Conservation (phyloP, 768 basidiomycete species). For the Pisolithus sp. region DNA sequence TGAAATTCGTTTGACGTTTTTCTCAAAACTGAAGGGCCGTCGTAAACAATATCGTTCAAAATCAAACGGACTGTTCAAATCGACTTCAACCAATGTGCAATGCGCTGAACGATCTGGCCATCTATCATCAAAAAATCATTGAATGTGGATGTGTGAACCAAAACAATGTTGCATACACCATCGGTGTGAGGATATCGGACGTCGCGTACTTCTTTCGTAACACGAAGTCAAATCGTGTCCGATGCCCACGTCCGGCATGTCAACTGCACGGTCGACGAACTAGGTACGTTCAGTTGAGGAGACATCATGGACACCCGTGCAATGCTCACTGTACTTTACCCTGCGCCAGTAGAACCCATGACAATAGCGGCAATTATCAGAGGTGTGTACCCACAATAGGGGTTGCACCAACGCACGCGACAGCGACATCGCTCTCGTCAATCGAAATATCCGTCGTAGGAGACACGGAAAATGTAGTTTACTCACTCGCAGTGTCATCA, state of each 20-base stretch:
- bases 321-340: not conserved
- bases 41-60: not conserved
- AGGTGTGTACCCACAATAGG: not conserved
- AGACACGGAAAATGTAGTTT: not conserved
- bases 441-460: not conserved
- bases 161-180: constrained; percentile 10
- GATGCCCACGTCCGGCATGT: not conserved
- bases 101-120: constrained; percentile 17
- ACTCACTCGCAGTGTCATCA: not conserved
- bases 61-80: constrained; percentile 13
- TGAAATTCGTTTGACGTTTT: constrained; percentile 10
- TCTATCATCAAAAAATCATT: constrained; percentile 20
- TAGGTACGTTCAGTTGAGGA: not conserved
- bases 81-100: constrained; percentile 21
- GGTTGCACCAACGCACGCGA: not conserved
- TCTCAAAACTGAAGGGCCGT: constrained; percentile 16
- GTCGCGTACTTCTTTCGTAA: constrained; percentile 15
- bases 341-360: constrained; percentile 1
- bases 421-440: not conserved
- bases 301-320: not conserved
- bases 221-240: constrained; percentile 16
- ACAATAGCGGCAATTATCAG: not conserved
- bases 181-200: constrained; percentile 10
- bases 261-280: constrained; percentile 1
- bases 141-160: constrained; percentile 16